phyloP scores from a whole-genome alignment of 768 basidiomycete species.

The Collybia sp. region DNA sequence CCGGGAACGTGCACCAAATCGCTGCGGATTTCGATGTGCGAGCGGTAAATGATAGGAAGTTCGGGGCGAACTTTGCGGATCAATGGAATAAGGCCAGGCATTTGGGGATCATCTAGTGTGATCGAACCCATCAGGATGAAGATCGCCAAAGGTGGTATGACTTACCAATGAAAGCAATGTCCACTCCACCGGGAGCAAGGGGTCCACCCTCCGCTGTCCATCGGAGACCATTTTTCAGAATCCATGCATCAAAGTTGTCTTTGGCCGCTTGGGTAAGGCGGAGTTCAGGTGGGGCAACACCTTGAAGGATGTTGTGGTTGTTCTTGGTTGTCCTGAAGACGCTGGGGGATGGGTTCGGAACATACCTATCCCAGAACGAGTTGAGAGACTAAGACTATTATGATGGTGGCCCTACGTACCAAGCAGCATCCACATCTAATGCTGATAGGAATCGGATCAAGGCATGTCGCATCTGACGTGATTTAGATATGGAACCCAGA shows the following conservation, averaged over 20 bases:
- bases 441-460: slow-evolving; percentile 80
- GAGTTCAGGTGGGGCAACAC: slow-evolving; percentile 75
- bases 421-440: slow-evolving; percentile 77
- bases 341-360: slow-evolving; percentile 82
- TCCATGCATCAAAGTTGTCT: slow-evolving; percentile 83
- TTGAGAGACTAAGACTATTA: slow-evolving; percentile 1
- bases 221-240: slow-evolving; percentile 80
- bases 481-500: slow-evolving; percentile 16
- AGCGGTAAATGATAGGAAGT: slow-evolving; percentile 88
- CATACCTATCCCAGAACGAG: slow-evolving; percentile 50
- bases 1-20: slow-evolving; percentile 79
- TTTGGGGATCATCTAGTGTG: slow-evolving; percentile 76
- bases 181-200: slow-evolving; percentile 75
- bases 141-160: slow-evolving; percentile 1
- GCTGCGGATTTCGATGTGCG: slow-evolving; percentile 91
- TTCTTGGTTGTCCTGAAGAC: slow-evolving; percentile 94
- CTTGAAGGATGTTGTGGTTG: slow-evolving; percentile 95
- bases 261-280: slow-evolving; percentile 78
- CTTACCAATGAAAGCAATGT: slow-evolving; percentile 84
- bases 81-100: slow-evolving; percentile 91
- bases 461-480: slow-evolving; percentile 83
- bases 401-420: slow-evolving; percentile 44
- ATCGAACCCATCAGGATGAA: not conserved
- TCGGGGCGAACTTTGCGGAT: slow-evolving; percentile 83
- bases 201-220: slow-evolving; percentile 89